Percentiles rank a stretch among this genome's conserved stretches.
Conservation (phyloP, 208 protist genomes). For the Wallacemonas sp. region DNA sequence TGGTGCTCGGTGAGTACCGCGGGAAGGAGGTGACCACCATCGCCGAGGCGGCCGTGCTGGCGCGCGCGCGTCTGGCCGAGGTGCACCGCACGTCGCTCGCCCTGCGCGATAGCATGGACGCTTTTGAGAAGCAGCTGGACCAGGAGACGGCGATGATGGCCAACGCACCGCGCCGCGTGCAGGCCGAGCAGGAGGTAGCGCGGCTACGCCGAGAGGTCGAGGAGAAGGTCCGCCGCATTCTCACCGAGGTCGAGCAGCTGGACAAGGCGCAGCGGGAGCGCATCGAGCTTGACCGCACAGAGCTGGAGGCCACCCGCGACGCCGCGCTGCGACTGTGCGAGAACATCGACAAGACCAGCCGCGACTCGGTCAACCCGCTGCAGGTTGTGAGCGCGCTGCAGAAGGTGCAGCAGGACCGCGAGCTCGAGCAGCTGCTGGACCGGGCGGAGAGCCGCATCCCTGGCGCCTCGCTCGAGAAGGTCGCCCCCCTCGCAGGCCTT, state of each 20-base stretch:
- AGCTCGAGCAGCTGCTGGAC: slow-evolving; percentile 48
- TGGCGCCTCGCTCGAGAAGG: slow-evolving; percentile 36
- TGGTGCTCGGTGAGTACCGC: slow-evolving; percentile 59
- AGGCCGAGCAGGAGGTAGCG: slow-evolving; percentile 54
- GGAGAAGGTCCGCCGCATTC: slow-evolving; percentile 44
- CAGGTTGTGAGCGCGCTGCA: slow-evolving; percentile 52
- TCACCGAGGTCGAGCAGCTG: slow-evolving; percentile 36
- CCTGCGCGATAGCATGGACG: slow-evolving; percentile 45
- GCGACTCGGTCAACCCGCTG: slow-evolving; percentile 29
- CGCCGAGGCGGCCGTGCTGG: slow-evolving; percentile 61
- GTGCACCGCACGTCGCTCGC: slow-evolving; percentile 40
- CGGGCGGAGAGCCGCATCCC: slow-evolving; percentile 41
- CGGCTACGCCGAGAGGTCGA: slow-evolving; percentile 66
- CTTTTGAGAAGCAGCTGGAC: slow-evolving; percentile 40
- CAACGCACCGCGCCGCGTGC: slow-evolving; percentile 42
- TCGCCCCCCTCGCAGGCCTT: slow-evolving; percentile 39
- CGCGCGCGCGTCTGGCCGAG: slow-evolving; percentile 49
- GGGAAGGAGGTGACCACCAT: slow-evolving; percentile 53
- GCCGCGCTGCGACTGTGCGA: slow-evolving; percentile 32
- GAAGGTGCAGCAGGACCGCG: slow-evolving; percentile 50
- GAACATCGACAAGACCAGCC: slow-evolving; percentile 25
- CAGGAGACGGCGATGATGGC: slow-evolving; percentile 45
- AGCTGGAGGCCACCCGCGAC: slow-evolving; percentile 33
- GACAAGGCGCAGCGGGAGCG: slow-evolving; percentile 45
- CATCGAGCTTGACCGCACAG: slow-evolving; percentile 35